These are phyloP conservation scores for Aspergillus arachidicola DNA, from an alignment of 2,329 filamentous ascomycete genomes.

Conservation along the genomic window DNA sequence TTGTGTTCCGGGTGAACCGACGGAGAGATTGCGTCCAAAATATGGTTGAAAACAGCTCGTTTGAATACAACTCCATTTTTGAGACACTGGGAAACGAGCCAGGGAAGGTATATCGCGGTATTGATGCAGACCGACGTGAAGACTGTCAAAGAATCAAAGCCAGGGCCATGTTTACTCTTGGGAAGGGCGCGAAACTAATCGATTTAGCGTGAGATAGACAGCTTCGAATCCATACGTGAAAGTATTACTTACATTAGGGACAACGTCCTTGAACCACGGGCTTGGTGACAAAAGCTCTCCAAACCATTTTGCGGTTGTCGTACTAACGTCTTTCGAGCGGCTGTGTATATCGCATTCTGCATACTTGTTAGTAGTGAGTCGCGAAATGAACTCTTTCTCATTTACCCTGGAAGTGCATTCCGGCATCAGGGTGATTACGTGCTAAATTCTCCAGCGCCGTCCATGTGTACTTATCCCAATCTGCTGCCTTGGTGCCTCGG, in stretches of 20 bases:
- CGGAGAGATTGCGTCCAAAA: constrained; percentile 65
- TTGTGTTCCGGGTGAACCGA: constrained; percentile 53
- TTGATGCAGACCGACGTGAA: constrained; percentile 91
- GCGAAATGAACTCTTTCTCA: background rate
- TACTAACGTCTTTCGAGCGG: constrained; percentile 63
- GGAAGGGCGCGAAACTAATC: constrained; percentile 61
- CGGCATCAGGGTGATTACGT: constrained; percentile 69
- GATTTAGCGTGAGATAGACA: background rate
- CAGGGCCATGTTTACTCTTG: constrained; percentile 58
- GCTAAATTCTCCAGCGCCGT: constrained; percentile 60
- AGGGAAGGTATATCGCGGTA: constrained; percentile 79
- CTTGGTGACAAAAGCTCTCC: constrained; percentile 65
- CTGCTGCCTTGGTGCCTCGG: constrained; percentile 18
- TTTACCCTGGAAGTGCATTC: constrained; percentile 72
- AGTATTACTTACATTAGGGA: constrained; percentile 59
- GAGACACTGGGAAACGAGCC: constrained; percentile 76
- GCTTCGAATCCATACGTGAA: background rate
- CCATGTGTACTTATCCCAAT: constrained; percentile 57
- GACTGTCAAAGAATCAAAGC: constrained; percentile 69
- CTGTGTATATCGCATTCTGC: constrained; percentile 52
- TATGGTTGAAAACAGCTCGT: constrained; percentile 64
- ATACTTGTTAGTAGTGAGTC: background rate
- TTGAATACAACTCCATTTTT: constrained; percentile 68
- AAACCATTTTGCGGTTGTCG: constrained; percentile 59
- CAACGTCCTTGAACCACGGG: constrained; percentile 70